A percentile compares a stretch with the other conserved stretches of the same genome.
Conservation (phyloP, 257 asterid genomes). For the Solanum clarkiae region DNA sequence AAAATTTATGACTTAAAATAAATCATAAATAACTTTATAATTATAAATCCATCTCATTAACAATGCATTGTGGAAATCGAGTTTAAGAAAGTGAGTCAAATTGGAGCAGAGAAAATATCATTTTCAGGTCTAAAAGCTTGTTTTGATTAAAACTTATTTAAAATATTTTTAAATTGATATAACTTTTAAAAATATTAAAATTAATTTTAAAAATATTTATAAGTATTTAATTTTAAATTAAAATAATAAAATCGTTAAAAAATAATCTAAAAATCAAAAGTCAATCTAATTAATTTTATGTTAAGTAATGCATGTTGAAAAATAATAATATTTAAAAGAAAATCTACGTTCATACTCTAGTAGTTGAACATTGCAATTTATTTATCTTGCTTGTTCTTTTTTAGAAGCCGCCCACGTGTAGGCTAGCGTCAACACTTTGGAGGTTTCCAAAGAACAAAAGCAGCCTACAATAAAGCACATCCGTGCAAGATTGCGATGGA, state of each 20-base stretch:
- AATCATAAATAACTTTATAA: too few species aligned
- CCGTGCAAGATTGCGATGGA: fast-evolving
- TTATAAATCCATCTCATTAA: not conserved
- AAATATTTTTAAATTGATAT: too few species aligned
- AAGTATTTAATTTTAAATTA: too few species aligned
- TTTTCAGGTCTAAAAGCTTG: not conserved
- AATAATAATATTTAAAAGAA: not conserved
- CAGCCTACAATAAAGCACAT: not conserved
- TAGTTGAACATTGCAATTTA: not conserved
- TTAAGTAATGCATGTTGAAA: not conserved
- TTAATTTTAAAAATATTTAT: too few species aligned
- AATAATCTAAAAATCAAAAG: too few species aligned
- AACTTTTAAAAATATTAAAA: too few species aligned
- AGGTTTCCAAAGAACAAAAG: not conserved
- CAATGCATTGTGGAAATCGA: not conserved
- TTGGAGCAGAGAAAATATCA: not conserved
- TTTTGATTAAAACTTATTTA: too few species aligned
- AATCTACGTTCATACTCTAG: not conserved
- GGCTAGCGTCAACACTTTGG: not conserved
- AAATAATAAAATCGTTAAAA: too few species aligned
- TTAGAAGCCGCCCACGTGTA: not conserved
- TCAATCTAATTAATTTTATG: not conserved
- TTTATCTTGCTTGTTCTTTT: not conserved
- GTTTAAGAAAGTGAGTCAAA: not conserved
- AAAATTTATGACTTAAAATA: too few species aligned